A percentile compares a stretch with the other conserved stretches of the same genome.
Conservation (phyloP, 2,329 filamentous ascomycete species). For the Nemania sp. region DNA sequence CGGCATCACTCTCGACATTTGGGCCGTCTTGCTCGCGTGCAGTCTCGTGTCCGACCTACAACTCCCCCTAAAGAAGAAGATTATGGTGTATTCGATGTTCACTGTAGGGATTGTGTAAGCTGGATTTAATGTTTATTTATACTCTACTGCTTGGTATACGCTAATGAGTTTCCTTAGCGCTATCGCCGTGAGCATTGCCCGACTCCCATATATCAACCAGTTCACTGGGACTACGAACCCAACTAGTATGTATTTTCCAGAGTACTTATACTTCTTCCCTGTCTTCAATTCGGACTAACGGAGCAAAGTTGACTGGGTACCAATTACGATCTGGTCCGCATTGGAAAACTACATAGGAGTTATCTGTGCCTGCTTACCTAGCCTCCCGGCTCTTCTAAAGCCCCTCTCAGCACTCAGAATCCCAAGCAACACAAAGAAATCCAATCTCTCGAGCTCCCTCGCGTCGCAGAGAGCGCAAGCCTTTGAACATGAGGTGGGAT, state of each 20-base stretch:
- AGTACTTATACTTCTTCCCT: not conserved
- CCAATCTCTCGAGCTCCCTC: not conserved
- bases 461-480: not conserved
- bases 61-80: conserved; percentile 22
- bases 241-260: conserved; percentile 21
- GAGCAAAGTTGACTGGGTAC: conserved; percentile 29
- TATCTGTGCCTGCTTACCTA: conserved; percentile 34
- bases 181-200: conserved; percentile 27
- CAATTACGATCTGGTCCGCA: conserved; percentile 28
- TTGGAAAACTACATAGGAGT: conserved; percentile 30
- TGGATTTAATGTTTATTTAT: not conserved
- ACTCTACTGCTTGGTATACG: not conserved
- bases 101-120: conserved; percentile 28
- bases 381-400: conserved; percentile 28
- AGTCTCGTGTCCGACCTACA: conserved; percentile 15
- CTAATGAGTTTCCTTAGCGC: conserved; percentile 8
- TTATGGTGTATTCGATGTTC: conserved; percentile 27
- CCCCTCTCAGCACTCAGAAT: not conserved
- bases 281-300: conserved; percentile 1
- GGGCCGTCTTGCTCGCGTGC: conserved; percentile 16
- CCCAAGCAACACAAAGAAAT: not conserved
- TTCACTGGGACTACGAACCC: conserved; percentile 26
- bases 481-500: not conserved
- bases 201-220: conserved; percentile 27
- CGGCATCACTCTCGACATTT: conserved; percentile 21